Base-by-base conservation (phyloP, 1,284 basidiomycete species). In the Tranzscheliella williamsii region DNA sequence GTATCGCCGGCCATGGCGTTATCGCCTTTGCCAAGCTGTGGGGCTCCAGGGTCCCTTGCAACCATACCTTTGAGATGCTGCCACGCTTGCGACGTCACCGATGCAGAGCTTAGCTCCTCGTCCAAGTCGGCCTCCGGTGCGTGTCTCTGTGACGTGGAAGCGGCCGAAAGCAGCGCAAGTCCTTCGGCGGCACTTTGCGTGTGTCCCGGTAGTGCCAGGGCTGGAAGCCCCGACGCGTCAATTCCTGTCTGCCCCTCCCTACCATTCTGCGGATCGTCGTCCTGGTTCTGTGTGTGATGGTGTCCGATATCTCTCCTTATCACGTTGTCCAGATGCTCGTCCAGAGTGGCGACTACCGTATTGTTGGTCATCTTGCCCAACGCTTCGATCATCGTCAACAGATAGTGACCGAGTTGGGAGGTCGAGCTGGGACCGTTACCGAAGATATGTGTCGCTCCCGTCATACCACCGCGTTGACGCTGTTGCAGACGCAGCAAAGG, bases 101-200 rank as follows among this genome's bases (percentile, higher is more conserved):
- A 29, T n/a, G 11, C 27, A 11, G 27, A 29, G 27, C 27, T 29
- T 29, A 5, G 31, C 26, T 2, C 43, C 34, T 24, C 43, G 40
- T 9, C 27, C 42, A 5, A 21, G 18, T 3, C 27, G 24, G 32
- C 38, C 30, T 5, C 30, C 33, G 24, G 21, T 37, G 39, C 36
- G 15, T 30, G 24, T 46, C 6, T 26, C 23, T 5, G 33, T n/a
- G 22, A 27, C 17, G 34, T 21, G 17, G 34, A 36, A 22, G 54
- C 48, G 6, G 50, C 50, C 26, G 56, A 44, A 6, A 60, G 21
- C 18, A 60, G 38, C 9, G 56, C 51, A 35, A 60, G 29, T 1
- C 56, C 56, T 21, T 60, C 56, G 5, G 56, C 50, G 7, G 56
- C 56, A 17, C 40, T 58, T 23, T 54, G 38, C 42, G 45, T 54